Conservation (phyloP, 176 grass and related monocot species). For the Canna indica region DNA sequence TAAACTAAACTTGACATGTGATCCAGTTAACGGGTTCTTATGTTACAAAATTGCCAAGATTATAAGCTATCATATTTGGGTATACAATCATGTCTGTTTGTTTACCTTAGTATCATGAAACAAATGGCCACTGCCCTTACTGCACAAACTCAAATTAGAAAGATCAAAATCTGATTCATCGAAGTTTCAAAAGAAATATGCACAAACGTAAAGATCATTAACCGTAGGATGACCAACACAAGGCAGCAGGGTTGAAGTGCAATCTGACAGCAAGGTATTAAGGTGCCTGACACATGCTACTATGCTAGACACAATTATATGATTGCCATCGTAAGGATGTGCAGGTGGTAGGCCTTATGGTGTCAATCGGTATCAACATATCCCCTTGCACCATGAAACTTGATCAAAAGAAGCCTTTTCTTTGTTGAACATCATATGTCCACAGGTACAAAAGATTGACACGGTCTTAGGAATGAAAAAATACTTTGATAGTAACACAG, state of each 20-base stretch:
- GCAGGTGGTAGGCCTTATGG: background rate
- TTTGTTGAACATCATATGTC: background rate
- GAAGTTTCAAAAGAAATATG: no score
- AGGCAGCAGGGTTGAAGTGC: no score
- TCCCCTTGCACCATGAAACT: background rate
- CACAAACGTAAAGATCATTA: no score
- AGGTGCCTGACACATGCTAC: background rate
- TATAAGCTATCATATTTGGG: background rate
- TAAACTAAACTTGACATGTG: no score
- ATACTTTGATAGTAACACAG: background rate
- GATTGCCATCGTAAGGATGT: no score
- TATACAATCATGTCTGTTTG: background rate
- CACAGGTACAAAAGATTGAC: background rate
- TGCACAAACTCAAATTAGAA: background rate
- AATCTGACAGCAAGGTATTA: background rate
- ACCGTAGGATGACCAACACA: background rate
- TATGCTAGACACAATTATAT: background rate
- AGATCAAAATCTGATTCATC: no score
- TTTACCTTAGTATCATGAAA: background rate
- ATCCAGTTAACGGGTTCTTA: background rate
- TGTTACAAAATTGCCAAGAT: background rate
- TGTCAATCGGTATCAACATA: background rate
- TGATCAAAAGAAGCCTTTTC: background rate
- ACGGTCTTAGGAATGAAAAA: background rate
- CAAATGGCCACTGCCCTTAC: background rate